Conservation (phyloP, 1,284 basidiomycete species). For the Vanrija humicola region DNA sequence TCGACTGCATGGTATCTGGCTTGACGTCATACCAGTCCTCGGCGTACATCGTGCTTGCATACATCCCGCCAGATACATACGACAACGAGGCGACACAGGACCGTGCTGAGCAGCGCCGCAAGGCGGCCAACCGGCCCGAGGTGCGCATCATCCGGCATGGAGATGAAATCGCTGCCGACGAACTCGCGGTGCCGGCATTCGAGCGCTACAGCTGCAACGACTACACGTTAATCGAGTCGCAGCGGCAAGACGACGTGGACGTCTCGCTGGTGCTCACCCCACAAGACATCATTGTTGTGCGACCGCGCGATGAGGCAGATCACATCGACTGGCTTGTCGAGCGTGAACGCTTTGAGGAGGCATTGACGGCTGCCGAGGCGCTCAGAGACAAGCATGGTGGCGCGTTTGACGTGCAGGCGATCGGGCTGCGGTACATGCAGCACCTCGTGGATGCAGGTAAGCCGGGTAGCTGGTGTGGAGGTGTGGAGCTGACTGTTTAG, state of each 20-base stretch:
- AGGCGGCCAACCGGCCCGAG: conserved; percentile 82
- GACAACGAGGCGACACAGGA: conserved; percentile 66
- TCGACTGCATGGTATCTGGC: conserved; percentile 94
- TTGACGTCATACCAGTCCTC: conserved; percentile 68
- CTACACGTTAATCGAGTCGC: conserved; percentile 62
- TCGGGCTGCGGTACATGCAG: conserved; percentile 78
- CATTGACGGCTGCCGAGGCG: conserved; percentile 75
- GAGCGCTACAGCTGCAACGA: conserved; percentile 89
- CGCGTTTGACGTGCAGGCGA: conserved; percentile 62
- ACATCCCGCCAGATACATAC: conserved; percentile 52
- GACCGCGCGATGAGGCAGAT: conserved; percentile 80
- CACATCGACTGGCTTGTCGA: conserved; percentile 93
- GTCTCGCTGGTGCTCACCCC: conserved; percentile 79
- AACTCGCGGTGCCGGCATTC: conserved; percentile 71
- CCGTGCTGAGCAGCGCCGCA: conserved; percentile 66
- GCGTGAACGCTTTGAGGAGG: conserved; percentile 78
- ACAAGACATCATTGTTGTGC: conserved; percentile 76
- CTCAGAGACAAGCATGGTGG: conserved; percentile 50
- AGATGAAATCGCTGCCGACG: conserved; percentile 85
- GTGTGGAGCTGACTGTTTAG: conserved; percentile 48
- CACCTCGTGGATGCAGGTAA: conserved; percentile 70
- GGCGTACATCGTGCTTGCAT: conserved; percentile 80
- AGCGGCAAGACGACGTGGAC: conserved; percentile 36
- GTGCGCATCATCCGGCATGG: conserved; percentile 87
- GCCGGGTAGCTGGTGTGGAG: conserved; percentile 19